Evolutionary conservation across 2,329 filamentous ascomycete species (phyloP).

Genomic region (Nigrospora osmanthi): DNA sequence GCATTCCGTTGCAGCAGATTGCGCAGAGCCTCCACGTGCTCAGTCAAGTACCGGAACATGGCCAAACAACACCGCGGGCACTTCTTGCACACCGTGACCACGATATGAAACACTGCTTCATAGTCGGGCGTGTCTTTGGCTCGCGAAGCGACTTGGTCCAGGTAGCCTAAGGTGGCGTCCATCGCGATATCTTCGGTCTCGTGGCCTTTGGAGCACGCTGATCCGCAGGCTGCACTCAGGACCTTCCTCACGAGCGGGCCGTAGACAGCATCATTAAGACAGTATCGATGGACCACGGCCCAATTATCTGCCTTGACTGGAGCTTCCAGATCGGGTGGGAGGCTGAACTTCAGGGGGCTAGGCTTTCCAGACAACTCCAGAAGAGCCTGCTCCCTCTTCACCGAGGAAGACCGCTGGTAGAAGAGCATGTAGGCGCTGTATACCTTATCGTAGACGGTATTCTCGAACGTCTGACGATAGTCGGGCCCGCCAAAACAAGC

Average conservation of each 20-base stretch:
- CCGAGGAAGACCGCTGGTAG: slow-evolving; percentile 72
- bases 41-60: slow-evolving; percentile 53
- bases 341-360: slow-evolving; percentile 34
- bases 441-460: slow-evolving; percentile 54
- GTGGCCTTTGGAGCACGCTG: slow-evolving; percentile 44
- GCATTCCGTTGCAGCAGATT: slow-evolving; percentile 57
- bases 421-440: slow-evolving; percentile 98
- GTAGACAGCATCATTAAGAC: slow-evolving; percentile 68
- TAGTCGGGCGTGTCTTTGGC: slow-evolving; percentile 62
- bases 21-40: slow-evolving; percentile 49
- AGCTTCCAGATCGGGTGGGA: slow-evolving; percentile 39
- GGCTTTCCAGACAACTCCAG: slow-evolving; percentile 27
- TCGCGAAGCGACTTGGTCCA: slow-evolving; percentile 69
- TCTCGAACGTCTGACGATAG: slow-evolving; percentile 38
- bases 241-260: slow-evolving; percentile 57
- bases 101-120: slow-evolving; percentile 41
- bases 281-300: slow-evolving; percentile 65
- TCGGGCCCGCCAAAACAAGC: slow-evolving; percentile 75
- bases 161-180: slow-evolving; percentile 50
- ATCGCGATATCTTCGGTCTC: slow-evolving; percentile 41
- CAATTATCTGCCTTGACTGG: slow-evolving; percentile 68
- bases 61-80: slow-evolving; percentile 49
- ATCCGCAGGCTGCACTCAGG: slow-evolving; percentile 45
- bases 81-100: slow-evolving; percentile 37
- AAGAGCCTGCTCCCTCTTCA: slow-evolving; percentile 43